Evolutionary conservation across 176 grass and related monocot genomes (phyloP).

Genomic region (Cenchrus americanus): DNA sequence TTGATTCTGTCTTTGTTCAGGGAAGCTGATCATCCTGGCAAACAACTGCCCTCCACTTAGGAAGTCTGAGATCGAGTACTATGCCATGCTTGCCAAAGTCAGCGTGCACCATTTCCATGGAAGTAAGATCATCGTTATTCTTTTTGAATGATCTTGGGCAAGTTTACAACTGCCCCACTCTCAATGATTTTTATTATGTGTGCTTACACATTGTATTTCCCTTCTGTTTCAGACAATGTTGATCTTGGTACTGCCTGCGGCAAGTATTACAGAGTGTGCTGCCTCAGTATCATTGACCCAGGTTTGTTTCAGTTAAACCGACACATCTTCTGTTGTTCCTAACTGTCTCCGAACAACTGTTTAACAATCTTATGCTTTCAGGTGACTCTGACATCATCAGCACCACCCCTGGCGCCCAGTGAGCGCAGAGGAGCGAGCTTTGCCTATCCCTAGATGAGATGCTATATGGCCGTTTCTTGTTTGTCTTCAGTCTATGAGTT

Average conservation of each 20-base stretch:
- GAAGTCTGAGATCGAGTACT: slow-evolving; percentile 98
- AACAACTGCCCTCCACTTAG: slow-evolving; percentile 96
- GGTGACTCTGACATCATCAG: slow-evolving; percentile 98
- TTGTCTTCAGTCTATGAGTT: slow-evolving; percentile 15
- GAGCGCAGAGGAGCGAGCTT: slow-evolving; percentile 47
- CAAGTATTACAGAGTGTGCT: slow-evolving; percentile 93
- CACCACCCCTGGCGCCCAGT: slow-evolving; percentile 67
- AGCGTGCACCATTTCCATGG: slow-evolving; percentile 95
- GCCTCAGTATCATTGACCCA: slow-evolving; percentile 92
- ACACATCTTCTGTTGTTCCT: neutral
- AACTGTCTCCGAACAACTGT: neutral
- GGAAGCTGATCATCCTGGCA: slow-evolving; percentile 82
- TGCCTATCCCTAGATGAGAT: slow-evolving; percentile 37
- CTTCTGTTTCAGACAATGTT: slow-evolving; percentile 72
- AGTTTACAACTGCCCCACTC: neutral
- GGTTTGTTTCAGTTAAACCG: slow-evolving; percentile 43
- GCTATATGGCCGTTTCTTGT: slow-evolving; percentile 19
- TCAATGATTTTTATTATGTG: neutral
- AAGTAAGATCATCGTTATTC: slow-evolving; percentile 57
- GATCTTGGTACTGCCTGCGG: slow-evolving; percentile 95
- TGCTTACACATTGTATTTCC: neutral
- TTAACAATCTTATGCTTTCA: slow-evolving; percentile 13
- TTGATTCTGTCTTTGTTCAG: slow-evolving; percentile 32
- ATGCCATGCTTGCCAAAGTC: slow-evolving; percentile 93
- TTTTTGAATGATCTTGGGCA: neutral